Base-by-base conservation (phyloP, 2,329 filamentous ascomycete genomes). In the Xylariaceae sp. region DNA sequence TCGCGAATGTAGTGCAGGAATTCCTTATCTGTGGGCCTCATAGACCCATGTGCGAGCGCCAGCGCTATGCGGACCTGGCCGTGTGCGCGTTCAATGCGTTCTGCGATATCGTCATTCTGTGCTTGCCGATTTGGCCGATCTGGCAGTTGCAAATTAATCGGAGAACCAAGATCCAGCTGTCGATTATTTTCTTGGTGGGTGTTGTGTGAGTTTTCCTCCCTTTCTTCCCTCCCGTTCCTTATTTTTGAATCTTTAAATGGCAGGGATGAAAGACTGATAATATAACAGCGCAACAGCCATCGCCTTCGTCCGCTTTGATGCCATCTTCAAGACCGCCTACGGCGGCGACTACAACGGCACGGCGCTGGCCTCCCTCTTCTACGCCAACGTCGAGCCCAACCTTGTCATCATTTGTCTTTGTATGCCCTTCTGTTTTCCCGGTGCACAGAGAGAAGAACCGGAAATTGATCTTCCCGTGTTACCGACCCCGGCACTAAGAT, bases 71-170 rank as follows among this genome's bases (percentile, higher is more conserved):
- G 51, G 73, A 68, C 66, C 52, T 63, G 2, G 58, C 53, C 1
- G 59, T 61, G 3, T 63, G 62, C 1, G 73, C 74, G 0, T 76
- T 78, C 61, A 80, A 78, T 53, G 77, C 81, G 39, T 63, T 73
- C 4, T 77, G 76, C 10, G 78, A 82, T 59, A 56, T 79, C 11
- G 61, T 79, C 57, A 76, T 82, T 47, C 67, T 82, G 47, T 39
- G 73, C 15, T 66, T 82, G 49, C 79, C 80, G 1, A 73, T 82
- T 59, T 73, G 76, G 23, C 77, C 77, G 17, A 73, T 82, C 11
- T 77, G 77, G 72, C 64, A 70, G 15, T 74, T 80, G 50, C 76
- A 80, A 55, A 70, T 81, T 56, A 73, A 73, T 2, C 62, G 66
- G 4, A 67, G 68, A 9, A 73, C 77, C 50, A 80, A 78, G 64